Base-by-base conservation (phyloP, 164 flowering plant genomes). In the Buxus sempervirens region DNA sequence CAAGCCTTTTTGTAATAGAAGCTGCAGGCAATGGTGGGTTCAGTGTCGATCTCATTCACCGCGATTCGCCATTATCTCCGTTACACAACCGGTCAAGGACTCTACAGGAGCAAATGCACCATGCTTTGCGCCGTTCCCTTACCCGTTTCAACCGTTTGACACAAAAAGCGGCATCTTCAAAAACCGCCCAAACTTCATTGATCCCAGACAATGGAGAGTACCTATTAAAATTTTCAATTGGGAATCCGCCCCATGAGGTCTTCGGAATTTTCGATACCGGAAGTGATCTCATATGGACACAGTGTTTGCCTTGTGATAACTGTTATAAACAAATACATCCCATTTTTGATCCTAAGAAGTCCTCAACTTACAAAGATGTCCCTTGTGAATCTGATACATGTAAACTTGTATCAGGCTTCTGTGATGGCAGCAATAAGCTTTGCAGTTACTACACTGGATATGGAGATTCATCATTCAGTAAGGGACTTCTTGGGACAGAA, bases 211-310 rank as follows among this genome's bases (percentile, higher is more conserved):
- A 41, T 4, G 79, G 76, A 0, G 64, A 59, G 14, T 77, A 73
- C 55, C 77, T 77, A 38, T 70, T 77, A 72, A 66, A 70, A 23
- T 20, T 77, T 36, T 62, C 69, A 12, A 21, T 77, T 12, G 80
- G 77, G 0, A 65, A 71, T 5, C 80, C 80, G 28, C 77, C 80
- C 0, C 25, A 62, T 4, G 38, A 62, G 13, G 22, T 57, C 2
- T 60, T 70, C 13, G 71, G 58, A 1, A 64, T 66, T 28, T 66
- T 67, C 3, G 85, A 80, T 70, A 82, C 82, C 0, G 85, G 81
- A 6, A 77, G 82, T 62, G 81, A 73, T 60, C 72, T 82, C n/a
- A 69, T 61, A 10, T 82, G 82, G 85, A 75, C 74, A 2, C 85
- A 82, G 54, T 82, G 85, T 56, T 4, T 59, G 60, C 82, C 85